Evolutionary conservation across 1,284 basidiomycete genomes (phyloP).

Genomic region (Trametes sp.): DNA sequence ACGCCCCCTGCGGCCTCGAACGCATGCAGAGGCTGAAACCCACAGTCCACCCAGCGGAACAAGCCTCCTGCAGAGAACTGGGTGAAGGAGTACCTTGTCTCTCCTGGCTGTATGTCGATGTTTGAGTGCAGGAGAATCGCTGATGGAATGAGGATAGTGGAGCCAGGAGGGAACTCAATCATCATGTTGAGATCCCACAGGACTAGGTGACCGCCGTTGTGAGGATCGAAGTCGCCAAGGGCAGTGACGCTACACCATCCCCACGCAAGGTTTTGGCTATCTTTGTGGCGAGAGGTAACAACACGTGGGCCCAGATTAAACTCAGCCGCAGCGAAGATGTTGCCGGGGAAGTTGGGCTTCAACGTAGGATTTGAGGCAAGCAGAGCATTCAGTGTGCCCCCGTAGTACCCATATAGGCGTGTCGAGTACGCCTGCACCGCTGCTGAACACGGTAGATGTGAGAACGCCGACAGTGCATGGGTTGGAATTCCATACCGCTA

Average conservation of each 20-base stretch:
- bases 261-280: conserved; percentile 31
- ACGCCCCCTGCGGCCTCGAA: too few species aligned
- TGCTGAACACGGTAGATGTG: too few species aligned
- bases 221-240: conserved; percentile 34
- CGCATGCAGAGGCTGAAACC: conserved; percentile 15
- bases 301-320: neutral
- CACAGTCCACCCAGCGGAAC: conserved; percentile 37
- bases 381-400: neutral
- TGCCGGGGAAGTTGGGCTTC: neutral
- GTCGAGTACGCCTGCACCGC: neutral
- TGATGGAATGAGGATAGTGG: conserved; percentile 38
- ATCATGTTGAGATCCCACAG: conserved; percentile 37
- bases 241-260: conserved; percentile 38
- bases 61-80: conserved; percentile 36
- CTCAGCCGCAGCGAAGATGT: neutral
- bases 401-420: neutral
- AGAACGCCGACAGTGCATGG: too few species aligned
- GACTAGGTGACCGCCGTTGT: conserved; percentile 37
- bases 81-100: conserved; percentile 35
- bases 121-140: conserved; percentile 39
- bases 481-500: neutral
- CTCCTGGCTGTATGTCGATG: conserved; percentile 26
- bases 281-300: conserved; percentile 20
- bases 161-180: conserved; percentile 36
- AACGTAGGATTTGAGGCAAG: neutral